These are phyloP conservation scores for Gypsophila paniculata DNA, from an alignment of 179 eudicot genomes.

Conservation along the genomic window DNA sequence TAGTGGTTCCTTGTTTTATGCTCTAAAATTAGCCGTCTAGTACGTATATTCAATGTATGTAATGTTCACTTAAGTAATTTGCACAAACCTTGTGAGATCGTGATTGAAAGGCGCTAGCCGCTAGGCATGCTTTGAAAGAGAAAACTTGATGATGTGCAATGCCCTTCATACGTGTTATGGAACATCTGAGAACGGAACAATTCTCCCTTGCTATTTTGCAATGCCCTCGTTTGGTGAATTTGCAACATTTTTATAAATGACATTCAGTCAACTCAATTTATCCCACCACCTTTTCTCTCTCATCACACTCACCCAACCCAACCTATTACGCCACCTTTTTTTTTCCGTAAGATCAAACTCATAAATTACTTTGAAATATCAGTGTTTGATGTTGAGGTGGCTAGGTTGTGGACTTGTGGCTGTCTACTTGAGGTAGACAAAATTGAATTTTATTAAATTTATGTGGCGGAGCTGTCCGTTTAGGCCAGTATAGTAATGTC, in stretches of 20 bases:
- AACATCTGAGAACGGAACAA: too few relatives aligned
- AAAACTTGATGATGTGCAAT: not conserved
- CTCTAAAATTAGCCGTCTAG: not conserved
- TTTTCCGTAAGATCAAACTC: too few relatives aligned
- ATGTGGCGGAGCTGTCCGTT: not conserved
- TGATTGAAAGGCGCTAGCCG: not conserved
- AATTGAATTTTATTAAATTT: not conserved
- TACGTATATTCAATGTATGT: not conserved
- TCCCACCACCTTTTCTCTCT: too few relatives aligned
- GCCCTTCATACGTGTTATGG: too few relatives aligned
- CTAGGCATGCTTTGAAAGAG: not conserved
- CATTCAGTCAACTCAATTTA: too few relatives aligned
- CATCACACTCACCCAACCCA: too few relatives aligned
- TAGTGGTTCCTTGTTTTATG: not conserved
- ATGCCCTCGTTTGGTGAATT: too few relatives aligned
- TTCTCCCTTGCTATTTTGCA: too few relatives aligned
- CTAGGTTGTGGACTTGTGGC: not conserved
- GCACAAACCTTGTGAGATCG: not conserved
- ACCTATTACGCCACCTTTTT: too few relatives aligned
- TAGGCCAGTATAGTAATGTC: not conserved
- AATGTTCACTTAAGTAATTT: not conserved
- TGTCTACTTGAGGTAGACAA: not conserved
- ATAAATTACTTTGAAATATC: too few relatives aligned
- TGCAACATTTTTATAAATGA: too few relatives aligned
- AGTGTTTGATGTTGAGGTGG: too few relatives aligned